Evolutionary conservation across 768 basidiomycete species (phyloP).

Genomic region (Auricularia heimuer): DNA sequence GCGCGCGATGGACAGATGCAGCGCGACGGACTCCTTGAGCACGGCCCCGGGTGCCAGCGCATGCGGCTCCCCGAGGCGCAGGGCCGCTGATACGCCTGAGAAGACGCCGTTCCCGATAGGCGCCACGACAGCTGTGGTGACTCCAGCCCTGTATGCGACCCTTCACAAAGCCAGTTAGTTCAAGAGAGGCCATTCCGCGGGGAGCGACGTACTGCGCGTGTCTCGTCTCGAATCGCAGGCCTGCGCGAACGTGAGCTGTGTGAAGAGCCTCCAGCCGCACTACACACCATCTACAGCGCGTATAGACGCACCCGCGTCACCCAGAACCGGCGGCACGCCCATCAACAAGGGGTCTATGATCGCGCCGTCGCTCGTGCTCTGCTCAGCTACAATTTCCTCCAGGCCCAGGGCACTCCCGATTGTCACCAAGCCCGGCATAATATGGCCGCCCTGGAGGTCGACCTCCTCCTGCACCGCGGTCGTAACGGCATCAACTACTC

Average conservation of each 20-base stretch:
- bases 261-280: neutral
- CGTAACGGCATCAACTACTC: constrained; percentile 24
- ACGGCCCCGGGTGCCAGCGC: constrained; percentile 54
- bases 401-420: constrained; percentile 62
- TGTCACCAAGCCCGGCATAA: constrained; percentile 55
- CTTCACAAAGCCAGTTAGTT: constrained; percentile 27
- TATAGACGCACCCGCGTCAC: constrained; percentile 32
- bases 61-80: constrained; percentile 49
- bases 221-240: constrained; percentile 23
- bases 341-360: constrained; percentile 43
- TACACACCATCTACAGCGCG: constrained; percentile 42
- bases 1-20: constrained; percentile 41
- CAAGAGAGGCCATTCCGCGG: neutral
- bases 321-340: constrained; percentile 26
- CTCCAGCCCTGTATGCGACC: constrained; percentile 62
- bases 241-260: neutral
- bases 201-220: constrained; percentile 21
- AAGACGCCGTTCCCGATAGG: constrained; percentile 50
- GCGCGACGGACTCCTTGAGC: constrained; percentile 50
- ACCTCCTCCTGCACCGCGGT: constrained; percentile 20
- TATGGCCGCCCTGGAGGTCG: constrained; percentile 55
- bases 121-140: constrained; percentile 56
- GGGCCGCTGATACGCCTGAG: constrained; percentile 51
- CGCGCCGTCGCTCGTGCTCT: constrained; percentile 59
- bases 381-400: constrained; percentile 54